Percentiles rank a stretch among this genome's conserved stretches.
phyloP scores from a whole-genome alignment of 1,139 yeast species.

The Hyphopichia fennica region DNA sequence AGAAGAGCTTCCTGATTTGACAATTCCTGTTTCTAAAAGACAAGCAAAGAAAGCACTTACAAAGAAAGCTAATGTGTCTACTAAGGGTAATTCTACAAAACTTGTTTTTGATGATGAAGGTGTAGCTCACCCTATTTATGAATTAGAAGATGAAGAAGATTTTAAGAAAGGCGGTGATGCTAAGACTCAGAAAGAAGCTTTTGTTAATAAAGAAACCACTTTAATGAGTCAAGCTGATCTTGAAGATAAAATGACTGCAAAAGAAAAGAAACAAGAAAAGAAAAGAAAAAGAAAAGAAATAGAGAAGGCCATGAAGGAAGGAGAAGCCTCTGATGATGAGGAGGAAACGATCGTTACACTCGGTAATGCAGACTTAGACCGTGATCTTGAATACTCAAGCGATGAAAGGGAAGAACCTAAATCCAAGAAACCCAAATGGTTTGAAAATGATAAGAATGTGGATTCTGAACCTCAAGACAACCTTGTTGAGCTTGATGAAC shows the following conservation, averaged over 20 bases:
- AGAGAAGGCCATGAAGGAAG: slow-evolving; percentile 54
- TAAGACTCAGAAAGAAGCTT: slow-evolving; percentile 62
- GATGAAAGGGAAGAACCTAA: slow-evolving; percentile 44
- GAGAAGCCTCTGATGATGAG: slow-evolving; percentile 34
- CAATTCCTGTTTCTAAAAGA: slow-evolving; percentile 74
- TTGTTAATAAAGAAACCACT: slow-evolving; percentile 63
- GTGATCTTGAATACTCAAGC: slow-evolving; percentile 44
- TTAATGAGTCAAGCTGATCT: slow-evolving; percentile 71
- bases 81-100: slow-evolving; percentile 72
- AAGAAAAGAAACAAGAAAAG: slow-evolving; percentile 81
- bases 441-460: slow-evolving; percentile 31
- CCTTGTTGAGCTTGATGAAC: slow-evolving; percentile 77
- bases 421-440: slow-evolving; percentile 64
- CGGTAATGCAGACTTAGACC: slow-evolving; percentile 43
- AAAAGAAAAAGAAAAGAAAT: slow-evolving; percentile 84
- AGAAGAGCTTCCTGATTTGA: slow-evolving; percentile 61
- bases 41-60: slow-evolving; percentile 87
- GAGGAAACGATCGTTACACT: slow-evolving; percentile 24
- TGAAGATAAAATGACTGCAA: slow-evolving; percentile 80
- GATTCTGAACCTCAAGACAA: slow-evolving; percentile 19
- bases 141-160: slow-evolving; percentile 86
- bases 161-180: slow-evolving; percentile 80
- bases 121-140: slow-evolving; percentile 83
- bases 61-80: slow-evolving; percentile 70
- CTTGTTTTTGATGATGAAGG: slow-evolving; percentile 94